Evolutionary conservation across 352 stramenopile species (phyloP), one percentile per base, ranked within the genome.

Genomic region (Pythium guiyangense): DNA sequence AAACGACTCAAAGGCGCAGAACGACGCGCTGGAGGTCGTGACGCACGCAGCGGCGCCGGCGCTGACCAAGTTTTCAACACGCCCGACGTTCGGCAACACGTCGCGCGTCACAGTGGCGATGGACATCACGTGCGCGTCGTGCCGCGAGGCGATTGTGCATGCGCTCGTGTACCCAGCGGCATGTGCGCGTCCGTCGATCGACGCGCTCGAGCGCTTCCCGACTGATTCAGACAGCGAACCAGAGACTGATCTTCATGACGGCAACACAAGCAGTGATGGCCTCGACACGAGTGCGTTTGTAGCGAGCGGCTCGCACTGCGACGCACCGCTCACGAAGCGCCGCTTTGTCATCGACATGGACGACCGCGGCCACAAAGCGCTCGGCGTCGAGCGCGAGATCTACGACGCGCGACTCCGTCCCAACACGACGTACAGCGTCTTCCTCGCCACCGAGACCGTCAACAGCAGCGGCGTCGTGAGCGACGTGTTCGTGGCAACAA

Each of bases 401-500:
- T 25, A 50, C 6, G 34, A 20, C 2, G 17, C 29, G 2, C 45
- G 58, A 15, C 59, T 88, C 15, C 48, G 20, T 6, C 54, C 73
- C 6, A 88, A 85, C 49, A 74, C 72, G 12, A 83, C 67, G 46
- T 88, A 88, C 58, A 45, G 50, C 9, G 59, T 90, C 2, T 64
- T 76, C 25, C 20, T 88, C 10, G 79, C 77, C 9, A 82, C 76
- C 1, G 76, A 90, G 52, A 88, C 78, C 0, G 63, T 57, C 25
- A 60, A 64, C n/a, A 77, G 71, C 10, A 57, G 69, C 39, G 84
- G 82, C 12, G 81, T 94, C 10, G 31, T 92, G 4, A 90, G 82
- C 49, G 59, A 77, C 3, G 29, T 22, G 6, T 88, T 85, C 46
- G 43, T 67, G 10, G 53, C 63, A 8, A 72, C 61, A 0, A 20